phyloP scores from a whole-genome alignment of 371 early-diverging fungal species.

The Apophysomyces ossiformis region DNA sequence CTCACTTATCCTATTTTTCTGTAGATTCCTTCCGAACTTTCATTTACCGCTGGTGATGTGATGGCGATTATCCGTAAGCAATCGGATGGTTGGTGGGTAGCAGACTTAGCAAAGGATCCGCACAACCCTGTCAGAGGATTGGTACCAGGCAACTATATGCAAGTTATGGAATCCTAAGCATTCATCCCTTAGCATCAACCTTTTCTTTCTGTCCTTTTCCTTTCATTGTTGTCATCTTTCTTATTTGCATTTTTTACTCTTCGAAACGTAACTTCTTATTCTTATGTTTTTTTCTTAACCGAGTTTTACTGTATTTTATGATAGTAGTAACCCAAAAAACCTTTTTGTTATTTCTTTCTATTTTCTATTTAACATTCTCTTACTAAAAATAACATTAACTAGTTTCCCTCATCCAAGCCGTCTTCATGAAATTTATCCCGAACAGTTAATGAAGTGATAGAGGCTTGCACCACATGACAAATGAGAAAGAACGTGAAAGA shows the following conservation, averaged over 20 bases:
- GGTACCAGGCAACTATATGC: conserved; percentile 39
- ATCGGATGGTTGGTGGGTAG: conserved; percentile 40
- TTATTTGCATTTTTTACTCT: no score
- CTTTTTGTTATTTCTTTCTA: no score
- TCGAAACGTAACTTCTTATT: background rate
- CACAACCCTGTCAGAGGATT: conserved; percentile 26
- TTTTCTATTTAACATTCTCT: no score
- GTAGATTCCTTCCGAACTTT: conserved; percentile 24
- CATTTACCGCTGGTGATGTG: conserved; percentile 28
- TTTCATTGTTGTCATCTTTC: background rate
- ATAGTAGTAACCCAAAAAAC: no score
- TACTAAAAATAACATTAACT: no score
- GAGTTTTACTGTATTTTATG: background rate
- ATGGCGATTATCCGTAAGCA: conserved; percentile 34
- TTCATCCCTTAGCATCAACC: background rate
- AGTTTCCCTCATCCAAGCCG: no score
- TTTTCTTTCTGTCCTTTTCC: background rate
- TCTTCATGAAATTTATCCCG: no score
- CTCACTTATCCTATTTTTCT: background rate
- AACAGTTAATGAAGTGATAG: no score
- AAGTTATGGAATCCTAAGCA: background rate
- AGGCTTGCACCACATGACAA: no score
- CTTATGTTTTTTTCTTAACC: background rate
- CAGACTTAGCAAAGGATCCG: conserved; percentile 18
- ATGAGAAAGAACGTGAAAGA: no score